phyloP scores from a whole-genome alignment of 495 filamentous ascomycete species.

The Podospora comata region DNA sequence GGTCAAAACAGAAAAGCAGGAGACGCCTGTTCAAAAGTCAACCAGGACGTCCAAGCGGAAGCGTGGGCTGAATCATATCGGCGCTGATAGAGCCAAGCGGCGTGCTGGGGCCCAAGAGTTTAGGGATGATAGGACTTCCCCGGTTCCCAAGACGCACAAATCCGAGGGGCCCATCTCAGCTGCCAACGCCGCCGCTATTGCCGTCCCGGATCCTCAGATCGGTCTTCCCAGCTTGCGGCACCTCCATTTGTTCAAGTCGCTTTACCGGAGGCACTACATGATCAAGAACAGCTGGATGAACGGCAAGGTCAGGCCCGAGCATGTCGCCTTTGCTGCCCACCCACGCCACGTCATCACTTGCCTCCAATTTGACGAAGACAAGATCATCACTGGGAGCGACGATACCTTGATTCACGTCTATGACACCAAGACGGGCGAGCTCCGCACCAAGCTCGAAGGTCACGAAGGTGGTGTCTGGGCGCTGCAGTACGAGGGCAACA shows the following conservation, averaged over 20 bases:
- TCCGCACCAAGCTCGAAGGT: constrained; percentile 77
- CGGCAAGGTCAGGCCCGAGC: constrained; percentile 77
- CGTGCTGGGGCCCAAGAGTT: constrained; percentile 46
- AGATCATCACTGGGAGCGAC: constrained; percentile 96
- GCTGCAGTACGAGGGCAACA: constrained; percentile 92
- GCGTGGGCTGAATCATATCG: constrained; percentile 38
- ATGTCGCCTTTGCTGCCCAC: constrained; percentile 94
- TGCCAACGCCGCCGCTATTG: constrained; percentile 73
- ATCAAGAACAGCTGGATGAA: constrained; percentile 90
- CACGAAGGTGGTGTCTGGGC: constrained; percentile 99
- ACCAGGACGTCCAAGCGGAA: constrained; percentile 42
- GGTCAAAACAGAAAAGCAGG: constrained; percentile 35
- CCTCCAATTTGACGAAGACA: constrained; percentile 94
- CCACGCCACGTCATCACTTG: constrained; percentile 96
- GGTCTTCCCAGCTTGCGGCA: constrained; percentile 74
- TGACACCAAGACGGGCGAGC: constrained; percentile 88
- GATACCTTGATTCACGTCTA: constrained; percentile 98
- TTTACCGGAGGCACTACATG: constrained; percentile 87
- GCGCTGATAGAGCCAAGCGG: constrained; percentile 53
- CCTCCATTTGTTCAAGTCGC: constrained; percentile 91
- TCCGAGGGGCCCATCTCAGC: constrained; percentile 83
- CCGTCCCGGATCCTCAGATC: constrained; percentile 76
- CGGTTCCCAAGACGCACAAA: constrained; percentile 39
- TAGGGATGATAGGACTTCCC: constrained; percentile 36
- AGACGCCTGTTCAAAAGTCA: constrained; percentile 19